Evolutionary conservation across 345 rosid species (phyloP).

Genomic region (Salix viminalis): DNA sequence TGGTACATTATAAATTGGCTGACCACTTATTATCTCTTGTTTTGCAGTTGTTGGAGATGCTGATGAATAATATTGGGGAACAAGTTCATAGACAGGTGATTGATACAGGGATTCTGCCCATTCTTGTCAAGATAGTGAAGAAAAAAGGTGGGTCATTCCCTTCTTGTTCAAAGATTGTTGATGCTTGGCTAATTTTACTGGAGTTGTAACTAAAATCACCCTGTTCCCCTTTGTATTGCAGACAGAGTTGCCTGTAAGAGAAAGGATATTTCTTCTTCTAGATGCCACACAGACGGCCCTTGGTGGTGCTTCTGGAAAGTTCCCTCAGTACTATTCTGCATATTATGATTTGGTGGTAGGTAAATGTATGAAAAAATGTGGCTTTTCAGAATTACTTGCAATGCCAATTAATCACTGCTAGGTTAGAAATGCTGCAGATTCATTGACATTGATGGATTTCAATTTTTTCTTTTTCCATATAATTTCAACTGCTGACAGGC

Average conservation of each 20-base stretch:
- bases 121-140: conserved; percentile 89
- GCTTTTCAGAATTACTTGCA: background rate
- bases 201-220: conserved; percentile 8
- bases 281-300: conserved; percentile 95
- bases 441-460: background rate
- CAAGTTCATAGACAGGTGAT: conserved; percentile 71
- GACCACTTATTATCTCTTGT: background rate
- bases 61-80: conserved; percentile 93
- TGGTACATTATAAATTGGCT: background rate
- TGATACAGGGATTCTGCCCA: conserved; percentile 61
- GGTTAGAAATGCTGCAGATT: background rate
- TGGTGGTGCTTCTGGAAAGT: conserved; percentile 86
- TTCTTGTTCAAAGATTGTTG: conserved; percentile 7
- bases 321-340: conserved; percentile 79
- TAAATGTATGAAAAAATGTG: conserved; percentile 18
- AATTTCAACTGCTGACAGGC: background rate
- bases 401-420: background rate
- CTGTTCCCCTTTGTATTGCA: conserved; percentile 26
- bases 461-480: background rate
- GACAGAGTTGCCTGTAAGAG: conserved; percentile 82
- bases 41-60: conserved; percentile 83
- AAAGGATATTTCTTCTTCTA: conserved; percentile 85
- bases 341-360: conserved; percentile 92
- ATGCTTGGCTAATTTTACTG: conserved; percentile 16
- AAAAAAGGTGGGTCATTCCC: conserved; percentile 57